Conservation (phyloP, 805 yeast genomes). For the Hanseniaspora guilliermondii region DNA sequence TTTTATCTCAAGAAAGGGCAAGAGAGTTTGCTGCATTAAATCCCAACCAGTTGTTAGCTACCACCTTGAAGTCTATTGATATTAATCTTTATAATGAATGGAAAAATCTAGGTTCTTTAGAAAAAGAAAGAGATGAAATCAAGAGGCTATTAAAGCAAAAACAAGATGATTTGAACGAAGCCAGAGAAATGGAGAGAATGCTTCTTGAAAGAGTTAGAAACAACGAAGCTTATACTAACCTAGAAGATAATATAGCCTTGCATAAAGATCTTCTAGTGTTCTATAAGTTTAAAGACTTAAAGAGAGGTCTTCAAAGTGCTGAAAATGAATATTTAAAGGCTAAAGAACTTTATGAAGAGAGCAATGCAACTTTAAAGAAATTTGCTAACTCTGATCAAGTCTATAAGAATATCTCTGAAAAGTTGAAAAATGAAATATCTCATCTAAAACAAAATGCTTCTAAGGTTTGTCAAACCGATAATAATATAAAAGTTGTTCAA, state of each 20-base stretch:
- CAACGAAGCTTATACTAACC: slow-evolving; percentile 36
- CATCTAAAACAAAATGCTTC: slow-evolving; percentile 4
- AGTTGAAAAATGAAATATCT: background rate
- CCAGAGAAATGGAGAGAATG: slow-evolving; percentile 14
- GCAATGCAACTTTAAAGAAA: slow-evolving; percentile 21
- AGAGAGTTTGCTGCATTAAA: slow-evolving; percentile 78
- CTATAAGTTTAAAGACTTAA: slow-evolving; percentile 34
- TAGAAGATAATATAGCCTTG: slow-evolving; percentile 34
- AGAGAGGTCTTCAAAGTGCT: slow-evolving; percentile 16
- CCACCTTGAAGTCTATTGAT: slow-evolving; percentile 72
- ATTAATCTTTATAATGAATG: slow-evolving; percentile 48
- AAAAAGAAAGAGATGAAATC: slow-evolving; percentile 31
- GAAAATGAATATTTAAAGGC: slow-evolving; percentile 23
- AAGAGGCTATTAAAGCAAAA: slow-evolving; percentile 30
- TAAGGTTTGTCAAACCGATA: background rate
- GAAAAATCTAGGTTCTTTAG: slow-evolving; percentile 41
- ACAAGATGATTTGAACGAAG: slow-evolving; percentile 20
- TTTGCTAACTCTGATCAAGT: slow-evolving; percentile 19
- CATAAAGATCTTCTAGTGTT: slow-evolving; percentile 40
- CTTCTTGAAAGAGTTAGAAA: slow-evolving; percentile 29
- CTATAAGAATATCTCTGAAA: slow-evolving; percentile 7
- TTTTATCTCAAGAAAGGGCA: slow-evolving; percentile 88
- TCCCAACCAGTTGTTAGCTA: slow-evolving; percentile 59
- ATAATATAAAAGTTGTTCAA: background rate
- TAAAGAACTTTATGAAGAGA: slow-evolving; percentile 18